Evolutionary conservation across 352 stramenopile species (phyloP), one percentile per base, ranked within the genome.

Genomic region (Pythium grandisporangium): DNA sequence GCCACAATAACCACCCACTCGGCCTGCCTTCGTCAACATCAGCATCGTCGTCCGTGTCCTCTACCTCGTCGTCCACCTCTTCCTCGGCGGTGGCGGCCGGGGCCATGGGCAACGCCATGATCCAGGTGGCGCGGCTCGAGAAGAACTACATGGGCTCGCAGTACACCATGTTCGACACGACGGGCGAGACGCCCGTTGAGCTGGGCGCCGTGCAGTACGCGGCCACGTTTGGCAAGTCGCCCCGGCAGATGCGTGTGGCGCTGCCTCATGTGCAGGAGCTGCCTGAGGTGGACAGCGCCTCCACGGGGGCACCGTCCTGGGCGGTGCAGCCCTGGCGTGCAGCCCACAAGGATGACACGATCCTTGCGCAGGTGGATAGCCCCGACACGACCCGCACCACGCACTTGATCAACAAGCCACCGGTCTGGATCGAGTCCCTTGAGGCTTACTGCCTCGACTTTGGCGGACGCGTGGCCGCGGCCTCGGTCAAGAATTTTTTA

Each of bases 401-500:
- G 34, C 66, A 85, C 42, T 43, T 92, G 42, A 84, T 91, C 52
- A 93, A 91, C 70, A 88, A 90, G 57, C 78, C 82, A 42, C 82
- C 82, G 1, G 76, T 88, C 19, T 94, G 79, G 79, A 88, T 92
- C 42, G 79, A 93, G 61, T 84, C 73, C 14, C 70, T 93, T 1
- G 75, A 91, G 41, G 77, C 76, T 6, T 94, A 92, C 57, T 92
- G 79, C 55, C 42, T 92, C 16, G 78, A 91, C 49, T 93, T 90
- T 53, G 72, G 74, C 39, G 73, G 73, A 21, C 73, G 77, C 26
- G 77, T 87, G 7, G 70, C 79, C 0, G 68, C 73, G 19, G 72
- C 79, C 12, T 89, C 74, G 26, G 79, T 90, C n/a, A 93, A 94
- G 58, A 94, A 94, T 57, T 94, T 94, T 49, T 48, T 88, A 58